These are phyloP conservation scores for Silene noctiflora DNA, from an alignment of 179 eudicot species.

Conservation along the genomic window DNA sequence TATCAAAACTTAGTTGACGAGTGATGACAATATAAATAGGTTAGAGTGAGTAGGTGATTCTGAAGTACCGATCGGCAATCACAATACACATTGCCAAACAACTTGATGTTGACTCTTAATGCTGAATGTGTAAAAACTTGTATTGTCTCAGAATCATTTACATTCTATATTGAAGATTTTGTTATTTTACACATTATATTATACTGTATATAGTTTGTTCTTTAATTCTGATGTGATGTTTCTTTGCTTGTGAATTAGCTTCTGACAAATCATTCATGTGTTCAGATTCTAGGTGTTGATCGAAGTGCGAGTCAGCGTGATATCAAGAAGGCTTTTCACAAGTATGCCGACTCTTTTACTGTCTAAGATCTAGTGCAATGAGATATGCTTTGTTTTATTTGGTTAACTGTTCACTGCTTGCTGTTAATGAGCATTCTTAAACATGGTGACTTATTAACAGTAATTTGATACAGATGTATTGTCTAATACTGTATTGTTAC, in stretches of 20 bases:
- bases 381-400: neutral
- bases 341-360: slow-evolving; percentile 39
- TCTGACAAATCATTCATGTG: neutral
- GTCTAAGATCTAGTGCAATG: neutral
- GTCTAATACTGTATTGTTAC: neutral
- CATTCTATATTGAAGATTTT: neutral
- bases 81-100: too few relatives aligned
- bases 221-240: too few relatives aligned
- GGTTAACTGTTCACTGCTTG: neutral
- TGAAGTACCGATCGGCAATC: too few relatives aligned
- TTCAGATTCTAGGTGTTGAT: slow-evolving; percentile 91
- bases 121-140: neutral
- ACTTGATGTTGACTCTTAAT: too few relatives aligned
- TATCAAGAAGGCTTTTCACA: slow-evolving; percentile 94
- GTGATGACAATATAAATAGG: too few relatives aligned
- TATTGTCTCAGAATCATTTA: neutral
- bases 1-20: too few relatives aligned
- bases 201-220: too few relatives aligned
- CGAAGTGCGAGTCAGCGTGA: slow-evolving; percentile 75
- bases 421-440: too few relatives aligned
- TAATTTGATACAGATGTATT: too few relatives aligned
- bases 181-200: neutral
- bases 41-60: too few relatives aligned
- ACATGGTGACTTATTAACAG: neutral
- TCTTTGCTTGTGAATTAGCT: neutral